phyloP scores from a whole-genome alignment of 2,329 filamentous ascomycete genomes.

The Colletotrichum agaves region DNA sequence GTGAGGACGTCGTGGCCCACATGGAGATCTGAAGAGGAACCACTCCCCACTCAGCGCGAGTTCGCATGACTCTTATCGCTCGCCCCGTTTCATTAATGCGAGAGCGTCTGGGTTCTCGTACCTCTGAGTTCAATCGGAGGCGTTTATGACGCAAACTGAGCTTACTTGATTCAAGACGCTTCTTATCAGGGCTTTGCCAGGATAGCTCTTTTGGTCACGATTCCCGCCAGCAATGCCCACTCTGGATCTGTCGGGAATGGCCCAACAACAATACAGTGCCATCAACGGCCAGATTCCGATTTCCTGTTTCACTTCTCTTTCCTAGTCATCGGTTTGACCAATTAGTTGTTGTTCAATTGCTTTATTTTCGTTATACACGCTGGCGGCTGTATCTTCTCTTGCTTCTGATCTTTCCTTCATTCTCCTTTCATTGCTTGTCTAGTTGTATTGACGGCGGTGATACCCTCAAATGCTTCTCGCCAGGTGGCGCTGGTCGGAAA shows the following conservation, averaged over 20 bases:
- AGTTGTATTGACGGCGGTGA: slow-evolving; percentile 22
- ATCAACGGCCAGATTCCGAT: slow-evolving; percentile 17
- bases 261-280: slow-evolving; percentile 2
- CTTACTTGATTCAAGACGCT: slow-evolving; percentile 29
- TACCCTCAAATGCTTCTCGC: slow-evolving; percentile 36
- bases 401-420: not conserved
- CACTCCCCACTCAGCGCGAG: slow-evolving; percentile 25
- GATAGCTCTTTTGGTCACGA: slow-evolving; percentile 23
- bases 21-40: slow-evolving; percentile 67
- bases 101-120: slow-evolving; percentile 16
- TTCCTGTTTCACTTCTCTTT: not conserved
- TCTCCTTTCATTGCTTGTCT: not conserved
- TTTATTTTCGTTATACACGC: not conserved
- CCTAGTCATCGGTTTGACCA: slow-evolving; percentile 1
- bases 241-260: slow-evolving; percentile 6
- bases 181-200: slow-evolving; percentile 23
- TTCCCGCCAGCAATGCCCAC: not conserved
- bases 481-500: slow-evolving; percentile 37
- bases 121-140: slow-evolving; percentile 20
- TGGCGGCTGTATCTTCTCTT: slow-evolving; percentile 12
- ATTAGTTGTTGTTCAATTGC: not conserved
- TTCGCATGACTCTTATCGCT: slow-evolving; percentile 22
- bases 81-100: slow-evolving; percentile 30
- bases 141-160: slow-evolving; percentile 30
- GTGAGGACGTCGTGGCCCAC: slow-evolving; percentile 69